Base-by-base conservation (phyloP, 2,329 filamentous ascomycete genomes). In the Didymellaceae sp. region DNA sequence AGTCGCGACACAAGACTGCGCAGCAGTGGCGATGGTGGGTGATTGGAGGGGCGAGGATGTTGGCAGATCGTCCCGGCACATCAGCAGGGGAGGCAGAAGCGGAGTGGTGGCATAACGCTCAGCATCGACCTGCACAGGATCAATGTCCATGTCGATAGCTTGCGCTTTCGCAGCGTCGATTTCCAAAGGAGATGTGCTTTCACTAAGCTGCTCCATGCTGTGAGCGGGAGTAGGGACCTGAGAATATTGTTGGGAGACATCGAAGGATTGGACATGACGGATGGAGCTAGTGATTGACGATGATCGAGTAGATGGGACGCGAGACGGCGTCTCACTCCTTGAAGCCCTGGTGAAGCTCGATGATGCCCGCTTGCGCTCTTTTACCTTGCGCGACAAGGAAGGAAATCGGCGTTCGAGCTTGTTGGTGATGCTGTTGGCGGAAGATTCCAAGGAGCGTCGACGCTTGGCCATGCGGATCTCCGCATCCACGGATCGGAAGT, bases 21-120 rank as follows among this genome's bases (percentile, higher is more conserved):
- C 73, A 30, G 81, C 75, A n/a, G 86, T 85, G 8, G 63, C 89
- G 14, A 94, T 82, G 0, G 86, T 88, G 0, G 91, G 91, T 0
- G 91, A 95, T 72, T 95, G 90, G 20, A 96, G 78, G n/a, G 92
- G 91, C 6, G 91, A 95, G 51, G 89, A 82, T 24, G 87, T 78
- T 1, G 82, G 81, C 0, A 85, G 80, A 32, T 83, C 77, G 34
- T 78, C 74, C 25, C 81, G 75, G 17, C 80, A 74, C 21, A 83
- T 86, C 77, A 95, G 83, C 26, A 94, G 80, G 0, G 92, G 92
- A 6, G 92, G 92, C 2, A 97, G 80, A 6, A 97, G 80, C 30
- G 92, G 93, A 2, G 92, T 97, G 4, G 88, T 88, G 0, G 90
- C 88, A 61, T 89, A 76, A 75, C 85, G 70, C 75, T 86, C 75